These are phyloP conservation scores for Termitomyces heimii DNA, from an alignment of 768 basidiomycete genomes.

Conservation along the genomic window DNA sequence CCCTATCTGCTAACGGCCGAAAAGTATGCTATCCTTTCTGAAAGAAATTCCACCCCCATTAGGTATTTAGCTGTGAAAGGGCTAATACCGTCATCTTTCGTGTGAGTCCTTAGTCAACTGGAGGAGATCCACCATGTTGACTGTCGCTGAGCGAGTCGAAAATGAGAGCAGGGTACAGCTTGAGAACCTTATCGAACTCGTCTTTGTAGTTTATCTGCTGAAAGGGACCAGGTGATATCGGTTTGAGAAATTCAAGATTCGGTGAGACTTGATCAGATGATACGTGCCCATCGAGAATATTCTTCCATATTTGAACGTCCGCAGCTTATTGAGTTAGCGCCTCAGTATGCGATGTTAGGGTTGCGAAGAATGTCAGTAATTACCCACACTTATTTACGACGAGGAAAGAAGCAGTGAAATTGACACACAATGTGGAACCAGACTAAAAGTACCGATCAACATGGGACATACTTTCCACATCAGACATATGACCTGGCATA, in stretches of 20 bases:
- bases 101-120: neutral
- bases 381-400: neutral
- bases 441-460: neutral
- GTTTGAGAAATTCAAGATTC: neutral
- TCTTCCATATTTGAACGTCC: neutral
- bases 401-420: neutral
- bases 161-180: neutral
- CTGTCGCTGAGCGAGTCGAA: neutral
- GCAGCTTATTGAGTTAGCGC: neutral
- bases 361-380: neutral
- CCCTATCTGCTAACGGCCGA: neutral
- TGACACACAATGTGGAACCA: neutral
- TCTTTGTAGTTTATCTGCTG: neutral
- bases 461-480: neutral
- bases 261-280: neutral
- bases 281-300: neutral
- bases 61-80: constrained; percentile 4
- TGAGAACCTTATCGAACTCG: neutral
- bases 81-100: neutral
- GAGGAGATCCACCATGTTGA: neutral
- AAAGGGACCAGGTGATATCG: neutral
- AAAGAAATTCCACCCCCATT: neutral
- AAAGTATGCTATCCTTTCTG: neutral
- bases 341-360: neutral
- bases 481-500: neutral